Evolutionary conservation across 1,139 yeast species (phyloP), one percentile per base, ranked within the genome.

Genomic region (Diutina ranongensis): DNA sequence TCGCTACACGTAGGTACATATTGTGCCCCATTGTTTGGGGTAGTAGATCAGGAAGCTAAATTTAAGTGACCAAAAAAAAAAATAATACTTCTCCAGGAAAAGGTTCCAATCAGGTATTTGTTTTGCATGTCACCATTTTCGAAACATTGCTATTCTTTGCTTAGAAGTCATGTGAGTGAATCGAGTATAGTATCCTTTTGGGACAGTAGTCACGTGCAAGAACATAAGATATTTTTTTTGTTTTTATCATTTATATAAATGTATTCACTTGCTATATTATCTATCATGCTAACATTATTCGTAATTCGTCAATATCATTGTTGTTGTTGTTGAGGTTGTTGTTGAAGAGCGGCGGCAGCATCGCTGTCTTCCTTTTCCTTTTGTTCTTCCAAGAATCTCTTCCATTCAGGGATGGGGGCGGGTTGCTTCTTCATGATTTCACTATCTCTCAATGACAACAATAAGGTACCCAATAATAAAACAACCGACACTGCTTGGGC

Each of bases 401-500:
- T 67, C 73, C 72, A 68, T 52, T 66, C 71, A 5, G 72, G 72
- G 36, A 66, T 52, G 45, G 69, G 68, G 13, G 62, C 55, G 18
- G 72, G 71, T 48, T 58, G 58, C 34, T 52, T 48, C 53, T 64
- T 63, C 45, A 61, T 62, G 47, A 67, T 55, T 55, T 78, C 76
- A 52, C 75, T 78, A 56, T 83, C 89, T 53, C 74, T 78, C 64
- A 78, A 68, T 36, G 80, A 70, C 54, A 83, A 67, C 44, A 80
- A 76, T 53, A 83, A 70, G 2, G 88, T 76, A 34, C 78, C 81
- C 51, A 83, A 64, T 53, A 83, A 66, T 50, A 83, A 67, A 9
- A 74, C 70, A 48, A 82, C 82, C 1, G 89, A 80, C 49, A 85
- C 66, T 51, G 84, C 88, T 64, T 87, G 96, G 8, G 96, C 96